A percentile compares a stretch with the other conserved stretches of the same genome.
Evolutionary conservation across 306 rosid species (phyloP).

Genomic region (Dalbergia cultrata): DNA sequence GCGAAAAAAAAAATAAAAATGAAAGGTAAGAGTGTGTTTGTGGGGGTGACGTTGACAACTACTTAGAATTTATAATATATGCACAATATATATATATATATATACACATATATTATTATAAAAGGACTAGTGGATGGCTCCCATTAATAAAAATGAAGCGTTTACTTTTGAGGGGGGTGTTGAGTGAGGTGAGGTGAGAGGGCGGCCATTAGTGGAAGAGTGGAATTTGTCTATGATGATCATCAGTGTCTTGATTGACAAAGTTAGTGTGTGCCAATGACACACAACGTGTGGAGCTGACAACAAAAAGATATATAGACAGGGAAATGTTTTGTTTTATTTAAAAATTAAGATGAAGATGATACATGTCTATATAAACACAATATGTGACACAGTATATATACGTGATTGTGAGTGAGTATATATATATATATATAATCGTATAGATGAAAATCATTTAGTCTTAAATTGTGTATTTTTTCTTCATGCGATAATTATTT

Average conservation of each 20-base stretch:
- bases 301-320: not conserved
- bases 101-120: not conserved
- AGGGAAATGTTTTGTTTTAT: too few species aligned
- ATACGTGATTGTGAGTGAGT: too few species aligned
- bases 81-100: not conserved
- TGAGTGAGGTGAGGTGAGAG: not conserved
- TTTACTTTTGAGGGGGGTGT: conserved; percentile 56
- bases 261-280: conserved; percentile 5
- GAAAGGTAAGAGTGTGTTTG: conserved; percentile 17
- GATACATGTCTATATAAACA: too few species aligned
- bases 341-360: too few species aligned
- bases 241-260: conserved; percentile 46
- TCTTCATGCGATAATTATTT: too few species aligned
- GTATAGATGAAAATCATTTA: too few species aligned
- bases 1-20: conserved; percentile 23
- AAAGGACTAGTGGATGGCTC: conserved; percentile 42
- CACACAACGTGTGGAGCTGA: conserved; percentile 44
- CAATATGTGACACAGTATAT: too few species aligned
- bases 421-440: too few species aligned
- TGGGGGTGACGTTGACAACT: conserved; percentile 59
- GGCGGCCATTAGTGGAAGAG: conserved; percentile 54
- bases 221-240: conserved; percentile 48
- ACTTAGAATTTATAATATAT: not conserved
- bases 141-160: conserved; percentile 44
- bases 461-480: too few species aligned